Percentiles rank a stretch among this genome's conserved stretches.
phyloP scores from a whole-genome alignment of 192 early-diverging fungal species.

The Coemansia sp. region DNA sequence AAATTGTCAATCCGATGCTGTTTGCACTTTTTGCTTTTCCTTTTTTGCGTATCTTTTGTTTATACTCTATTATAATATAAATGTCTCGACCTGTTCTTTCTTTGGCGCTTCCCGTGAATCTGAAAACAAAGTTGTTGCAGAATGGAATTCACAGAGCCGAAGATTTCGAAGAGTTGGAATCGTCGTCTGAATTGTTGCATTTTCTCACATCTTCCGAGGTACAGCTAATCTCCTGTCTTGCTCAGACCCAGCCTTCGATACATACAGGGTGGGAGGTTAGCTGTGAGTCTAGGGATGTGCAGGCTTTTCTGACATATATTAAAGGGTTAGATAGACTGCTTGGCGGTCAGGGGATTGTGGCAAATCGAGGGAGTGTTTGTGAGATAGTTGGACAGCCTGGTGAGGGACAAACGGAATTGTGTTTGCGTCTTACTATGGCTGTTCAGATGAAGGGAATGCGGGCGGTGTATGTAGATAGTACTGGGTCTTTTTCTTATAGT shows the following conservation, averaged over 20 bases:
- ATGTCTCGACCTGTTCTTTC: slow-evolving; percentile 4
- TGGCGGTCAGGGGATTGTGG: not conserved
- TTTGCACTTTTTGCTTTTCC: no score
- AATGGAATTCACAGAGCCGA: not conserved
- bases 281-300: not conserved
- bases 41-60: not conserved
- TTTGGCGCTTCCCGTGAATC: not conserved
- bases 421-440: not conserved
- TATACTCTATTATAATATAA: not conserved
- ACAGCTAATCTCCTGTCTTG: not conserved
- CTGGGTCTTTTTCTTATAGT: not conserved
- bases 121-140: slow-evolving; percentile 1
- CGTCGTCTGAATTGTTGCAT: not conserved
- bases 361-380: not conserved
- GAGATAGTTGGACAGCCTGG: slow-evolving; percentile 5
- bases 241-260: not conserved
- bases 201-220: not conserved
- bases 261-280: not conserved
- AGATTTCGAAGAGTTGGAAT: not conserved
- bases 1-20: no score
- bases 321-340: not conserved
- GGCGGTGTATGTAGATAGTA: slow-evolving; percentile 3
- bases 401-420: not conserved
- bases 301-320: not conserved
- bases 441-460: not conserved